phyloP scores from a whole-genome alignment of 768 basidiomycete species.

The Kwoniella europaea region DNA sequence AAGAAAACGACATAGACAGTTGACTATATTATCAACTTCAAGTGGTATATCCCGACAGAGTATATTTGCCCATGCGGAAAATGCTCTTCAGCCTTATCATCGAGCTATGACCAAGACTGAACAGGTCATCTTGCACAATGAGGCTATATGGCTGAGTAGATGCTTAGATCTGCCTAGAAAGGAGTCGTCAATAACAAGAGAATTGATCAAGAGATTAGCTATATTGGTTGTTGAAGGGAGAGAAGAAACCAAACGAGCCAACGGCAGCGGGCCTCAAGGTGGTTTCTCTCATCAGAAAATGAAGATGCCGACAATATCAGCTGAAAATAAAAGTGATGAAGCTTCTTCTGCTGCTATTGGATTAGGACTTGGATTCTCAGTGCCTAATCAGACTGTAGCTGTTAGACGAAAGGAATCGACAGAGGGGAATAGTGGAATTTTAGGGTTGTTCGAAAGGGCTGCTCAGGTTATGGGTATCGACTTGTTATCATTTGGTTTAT shows the following conservation, averaged over 20 bases:
- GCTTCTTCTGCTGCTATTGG: slow-evolving; percentile 33
- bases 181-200: slow-evolving; percentile 82
- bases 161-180: slow-evolving; percentile 84
- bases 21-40: slow-evolving; percentile 60
- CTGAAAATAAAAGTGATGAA: slow-evolving; percentile 13
- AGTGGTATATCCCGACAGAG: slow-evolving; percentile 73
- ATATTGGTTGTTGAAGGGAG: slow-evolving; percentile 77
- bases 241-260: slow-evolving; percentile 64
- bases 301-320: not conserved
- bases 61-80: slow-evolving; percentile 70
- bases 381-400: slow-evolving; percentile 61
- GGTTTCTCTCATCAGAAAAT: slow-evolving; percentile 19
- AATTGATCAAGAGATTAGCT: slow-evolving; percentile 82
- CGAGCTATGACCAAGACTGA: slow-evolving; percentile 77
- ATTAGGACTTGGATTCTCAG: slow-evolving; percentile 40
- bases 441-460: slow-evolving; percentile 73
- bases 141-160: slow-evolving; percentile 74
- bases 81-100: slow-evolving; percentile 85
- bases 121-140: slow-evolving; percentile 72
- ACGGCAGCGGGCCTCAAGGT: not conserved
- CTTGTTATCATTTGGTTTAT: slow-evolving; percentile 58
- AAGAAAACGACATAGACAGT: slow-evolving; percentile 22
- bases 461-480: slow-evolving; percentile 82
- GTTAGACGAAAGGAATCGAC: slow-evolving; percentile 74
- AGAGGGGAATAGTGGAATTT: slow-evolving; percentile 81